Conservation (phyloP, 2,329 filamentous ascomycete species). For the Amylocarpus encephaloides region DNA sequence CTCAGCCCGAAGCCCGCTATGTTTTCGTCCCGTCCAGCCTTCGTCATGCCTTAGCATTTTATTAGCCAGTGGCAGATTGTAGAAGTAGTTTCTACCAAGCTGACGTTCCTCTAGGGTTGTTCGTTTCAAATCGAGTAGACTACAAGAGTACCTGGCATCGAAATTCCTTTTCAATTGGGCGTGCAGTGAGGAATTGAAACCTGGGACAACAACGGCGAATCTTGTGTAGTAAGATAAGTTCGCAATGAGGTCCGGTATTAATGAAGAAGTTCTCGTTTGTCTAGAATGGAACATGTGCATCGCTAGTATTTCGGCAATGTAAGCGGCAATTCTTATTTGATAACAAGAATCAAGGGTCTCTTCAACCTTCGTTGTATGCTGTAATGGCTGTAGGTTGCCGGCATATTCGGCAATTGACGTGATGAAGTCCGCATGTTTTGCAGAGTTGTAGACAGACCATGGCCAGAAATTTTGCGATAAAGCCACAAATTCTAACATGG, state of each 20-base stretch:
- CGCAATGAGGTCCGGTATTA: conserved; percentile 65
- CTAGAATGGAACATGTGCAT: conserved; percentile 86
- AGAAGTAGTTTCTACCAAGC: conserved; percentile 75
- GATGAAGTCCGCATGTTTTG: conserved; percentile 68
- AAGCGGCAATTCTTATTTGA: conserved; percentile 67
- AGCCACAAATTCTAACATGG: conserved; percentile 80
- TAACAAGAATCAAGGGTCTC: conserved; percentile 40
- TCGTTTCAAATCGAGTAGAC: conserved; percentile 73
- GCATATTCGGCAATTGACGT: conserved; percentile 66
- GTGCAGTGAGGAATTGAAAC: conserved; percentile 84
- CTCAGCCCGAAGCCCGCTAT: conserved; percentile 72
- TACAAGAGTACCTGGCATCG: conserved; percentile 66
- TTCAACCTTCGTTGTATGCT: conserved; percentile 48
- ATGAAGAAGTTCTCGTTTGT: conserved; percentile 61
- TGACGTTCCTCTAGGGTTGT: conserved; percentile 58
- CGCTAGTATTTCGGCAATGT: conserved; percentile 79
- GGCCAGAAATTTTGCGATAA: conserved; percentile 92
- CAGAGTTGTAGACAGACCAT: conserved; percentile 79
- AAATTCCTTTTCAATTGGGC: conserved; percentile 82
- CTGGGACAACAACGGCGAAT: conserved; percentile 69
- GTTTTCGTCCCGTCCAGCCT: conserved; percentile 64
- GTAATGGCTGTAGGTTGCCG: conserved; percentile 47
- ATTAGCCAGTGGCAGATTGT: conserved; percentile 69
- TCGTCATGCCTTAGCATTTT: conserved; percentile 71
- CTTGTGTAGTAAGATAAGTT: conserved; percentile 75